Base-by-base conservation (phyloP, 257 asterid species). In the Plantago major region DNA sequence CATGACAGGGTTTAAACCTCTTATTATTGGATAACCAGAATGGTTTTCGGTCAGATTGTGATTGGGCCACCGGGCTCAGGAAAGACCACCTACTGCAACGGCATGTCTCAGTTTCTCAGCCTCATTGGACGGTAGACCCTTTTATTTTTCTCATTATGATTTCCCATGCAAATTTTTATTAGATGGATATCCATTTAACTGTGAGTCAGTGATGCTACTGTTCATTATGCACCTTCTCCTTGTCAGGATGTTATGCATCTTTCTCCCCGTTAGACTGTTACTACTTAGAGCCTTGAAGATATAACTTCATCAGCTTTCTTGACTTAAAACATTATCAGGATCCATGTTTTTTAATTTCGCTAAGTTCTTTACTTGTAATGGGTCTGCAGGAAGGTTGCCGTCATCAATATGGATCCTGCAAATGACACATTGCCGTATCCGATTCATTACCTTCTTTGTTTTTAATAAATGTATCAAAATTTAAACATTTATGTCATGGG, bases 51-150 rank as follows among this genome's bases (percentile, higher is more conserved):
- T 55, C 99, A 93, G 82, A 79, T 93, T 63, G 99, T 93, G 52
- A 89, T 93, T 10, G 99, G 99, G 2, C 99, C 97, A 5, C 97
- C 99, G 55, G 99, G 97, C 75, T 93, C 97, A 14, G 99, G 99
- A 71, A 87, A 89, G 83, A 93, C 96, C 26, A 93, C 99, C 66
- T 89, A 85, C 78, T 87, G 97, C 90, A 87, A 93, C 53, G 99
- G 97, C 80, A 85, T 93, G 96, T 93, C 99, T 70, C 99, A 93
- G 54, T 93, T 93, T 66, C 99, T 93, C 54, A 77, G 66, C 57
- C 97, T 93, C 70, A 75, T 89, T 19, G 96, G 99, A 74, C 73
- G 99, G 99, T 87, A 81, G 57, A 6, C 5, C 17, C 51, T 51
- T 61, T 9, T 17, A 37, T 48, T 58, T 30, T 12, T 67, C 52